Evolutionary conservation across 1,284 basidiomycete genomes (phyloP).

Genomic region (Puccinia novopanici): DNA sequence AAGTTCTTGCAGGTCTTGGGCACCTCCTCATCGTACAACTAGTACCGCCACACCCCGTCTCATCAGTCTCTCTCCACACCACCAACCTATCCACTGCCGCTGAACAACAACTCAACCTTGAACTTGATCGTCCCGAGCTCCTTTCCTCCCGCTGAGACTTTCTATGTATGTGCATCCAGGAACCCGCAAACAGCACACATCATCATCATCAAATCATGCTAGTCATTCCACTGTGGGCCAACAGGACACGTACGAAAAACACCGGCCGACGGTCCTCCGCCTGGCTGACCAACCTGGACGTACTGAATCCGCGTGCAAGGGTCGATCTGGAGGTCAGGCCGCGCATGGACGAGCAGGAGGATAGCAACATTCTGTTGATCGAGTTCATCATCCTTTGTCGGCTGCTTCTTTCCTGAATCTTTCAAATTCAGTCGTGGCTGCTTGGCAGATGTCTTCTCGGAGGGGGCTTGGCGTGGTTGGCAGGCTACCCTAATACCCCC

Average conservation of each 20-base stretch:
- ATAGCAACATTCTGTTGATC: too few species aligned
- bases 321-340: too few species aligned
- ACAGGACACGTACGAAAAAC: background rate
- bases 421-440: too few species aligned
- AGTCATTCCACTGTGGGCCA: too few species aligned
- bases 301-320: background rate
- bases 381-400: too few species aligned
- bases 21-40: conserved; percentile 23
- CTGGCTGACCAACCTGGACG: background rate
- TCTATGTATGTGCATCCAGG: background rate
- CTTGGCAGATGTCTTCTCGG: too few species aligned
- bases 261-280: background rate
- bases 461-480: too few species aligned
- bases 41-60: too few species aligned
- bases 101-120: background rate
- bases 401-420: too few species aligned
- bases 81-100: background rate
- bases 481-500: too few species aligned
- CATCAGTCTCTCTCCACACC: background rate
- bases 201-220: too few species aligned
- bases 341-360: too few species aligned
- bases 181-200: background rate
- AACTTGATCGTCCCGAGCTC: conserved; percentile 8
- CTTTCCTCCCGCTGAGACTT: conserved; percentile 13
- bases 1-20: conserved; percentile 46